Evolutionary conservation across 164 flowering plant species (phyloP), one percentile per base, ranked within the genome.

Genomic region (Magnolia sinica): DNA sequence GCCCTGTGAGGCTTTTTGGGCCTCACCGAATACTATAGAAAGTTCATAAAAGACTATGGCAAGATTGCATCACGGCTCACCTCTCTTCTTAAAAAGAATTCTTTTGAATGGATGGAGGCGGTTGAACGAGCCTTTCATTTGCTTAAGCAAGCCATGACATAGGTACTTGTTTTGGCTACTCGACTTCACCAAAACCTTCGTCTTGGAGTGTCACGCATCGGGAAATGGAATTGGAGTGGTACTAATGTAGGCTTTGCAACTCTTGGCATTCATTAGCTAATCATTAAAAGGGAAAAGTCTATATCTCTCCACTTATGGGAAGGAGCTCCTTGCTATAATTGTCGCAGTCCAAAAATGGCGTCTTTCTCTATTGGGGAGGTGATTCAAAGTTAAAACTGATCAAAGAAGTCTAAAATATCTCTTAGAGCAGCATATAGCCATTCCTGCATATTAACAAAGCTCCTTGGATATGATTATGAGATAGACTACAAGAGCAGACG

Each of bases 291-390:
- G 55, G 8, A 37, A n/a, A 13, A 37, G 45, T 37, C 45, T 37
- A 7, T 7, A 37, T 14, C 14, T 14, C 11, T 70, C n/a, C 52
- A 50, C 55, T 50, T 71, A 71, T 37, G 59, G 16, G n/a, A 71
- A 18, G 52, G 55, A 71, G 23, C 8, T 37, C 6, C 23, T 71
- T 8, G 24, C 73, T 11, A 16, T 71, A 8, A 51, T 71, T 22
- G 5, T 71, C 10, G 59, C 73, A 1, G 45, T 71, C 18, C 73
- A 71, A 37, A 37, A 71, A 4, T 71, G 73, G 73, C 29, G 73
- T 16, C 8, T 6, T 1, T 71, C 45, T 18, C 73, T 71, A 7
- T 23, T 71, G 8, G 73, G 59, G 5, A 16, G n/a, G 0, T 8
- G 23, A 29, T 45, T 71, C 9, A 37, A 7, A n/a, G 1, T 24